Percentiles rank a stretch among this genome's conserved stretches.
These are phyloP conservation scores for Lipomyces orientalis DNA, from an alignment of 805 yeast genomes.

Conservation along the genomic window DNA sequence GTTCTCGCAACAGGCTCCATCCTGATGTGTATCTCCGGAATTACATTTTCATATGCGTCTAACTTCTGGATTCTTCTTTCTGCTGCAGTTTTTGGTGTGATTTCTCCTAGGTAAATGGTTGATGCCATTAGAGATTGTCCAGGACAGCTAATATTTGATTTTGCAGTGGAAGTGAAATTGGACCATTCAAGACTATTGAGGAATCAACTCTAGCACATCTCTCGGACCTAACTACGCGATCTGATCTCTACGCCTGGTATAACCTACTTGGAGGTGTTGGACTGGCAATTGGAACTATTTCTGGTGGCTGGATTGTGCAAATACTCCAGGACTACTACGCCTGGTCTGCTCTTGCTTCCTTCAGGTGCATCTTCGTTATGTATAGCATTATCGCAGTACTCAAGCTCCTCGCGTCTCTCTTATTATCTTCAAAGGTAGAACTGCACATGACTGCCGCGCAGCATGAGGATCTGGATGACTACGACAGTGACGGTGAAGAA, in stretches of 20 bases:
- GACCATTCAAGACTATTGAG: slow-evolving; percentile 63
- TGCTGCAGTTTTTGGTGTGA: slow-evolving; percentile 54
- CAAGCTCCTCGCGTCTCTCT: slow-evolving; percentile 64
- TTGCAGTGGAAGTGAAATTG: slow-evolving; percentile 58
- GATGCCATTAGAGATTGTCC: too few relatives aligned
- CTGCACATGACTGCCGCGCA: not conserved
- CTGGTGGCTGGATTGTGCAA: slow-evolving; percentile 73
- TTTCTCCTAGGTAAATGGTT: slow-evolving; percentile 53
- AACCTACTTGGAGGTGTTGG: slow-evolving; percentile 56
- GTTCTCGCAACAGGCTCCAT: slow-evolving; percentile 50
- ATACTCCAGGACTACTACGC: slow-evolving; percentile 45
- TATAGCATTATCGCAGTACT: slow-evolving; percentile 37
- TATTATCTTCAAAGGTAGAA: slow-evolving; percentile 52
- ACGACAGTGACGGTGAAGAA: not conserved
- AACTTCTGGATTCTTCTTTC: slow-evolving; percentile 48
- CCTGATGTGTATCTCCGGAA: slow-evolving; percentile 52
- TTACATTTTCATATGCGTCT: slow-evolving; percentile 47
- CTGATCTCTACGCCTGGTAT: slow-evolving; percentile 64
- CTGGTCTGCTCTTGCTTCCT: slow-evolving; percentile 19
- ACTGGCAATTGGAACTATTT: slow-evolving; percentile 78
- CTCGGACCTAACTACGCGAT: slow-evolving; percentile 49
- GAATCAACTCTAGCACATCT: slow-evolving; percentile 58
- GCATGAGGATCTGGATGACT: not conserved
- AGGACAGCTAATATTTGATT: not conserved
- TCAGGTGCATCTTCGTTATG: slow-evolving; percentile 25